Percentiles rank a stretch among this genome's conserved stretches.
These are phyloP conservation scores for Yamadazyma takamatsuzukensis DNA, from an alignment of 805 yeast genomes.

Conservation along the genomic window DNA sequence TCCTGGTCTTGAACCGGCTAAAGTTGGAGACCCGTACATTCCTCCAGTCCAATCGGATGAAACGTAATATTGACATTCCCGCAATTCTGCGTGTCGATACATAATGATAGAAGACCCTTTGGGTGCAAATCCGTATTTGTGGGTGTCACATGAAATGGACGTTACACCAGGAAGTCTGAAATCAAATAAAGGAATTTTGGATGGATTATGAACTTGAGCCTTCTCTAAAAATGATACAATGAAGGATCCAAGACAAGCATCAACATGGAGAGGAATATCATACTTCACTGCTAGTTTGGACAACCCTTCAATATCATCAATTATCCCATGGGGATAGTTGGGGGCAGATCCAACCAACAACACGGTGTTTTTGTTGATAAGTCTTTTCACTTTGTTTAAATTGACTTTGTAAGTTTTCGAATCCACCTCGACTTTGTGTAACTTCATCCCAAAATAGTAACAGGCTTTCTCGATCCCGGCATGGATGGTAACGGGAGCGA, in stretches of 20 bases:
- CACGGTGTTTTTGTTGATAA: conserved; percentile 77
- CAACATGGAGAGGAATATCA: conserved; percentile 88
- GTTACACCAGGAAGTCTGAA: conserved; percentile 89
- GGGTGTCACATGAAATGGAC: conserved; percentile 98
- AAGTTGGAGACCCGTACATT: conserved; percentile 90
- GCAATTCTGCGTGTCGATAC: conserved; percentile 68
- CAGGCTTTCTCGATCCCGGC: conserved; percentile 96
- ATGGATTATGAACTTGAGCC: conserved; percentile 48
- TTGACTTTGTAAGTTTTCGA: conserved; percentile 67
- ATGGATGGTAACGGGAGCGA: conserved; percentile 87
- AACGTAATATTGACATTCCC: conserved; percentile 82
- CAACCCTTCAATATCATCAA: conserved; percentile 79
- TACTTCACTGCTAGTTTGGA: conserved; percentile 61
- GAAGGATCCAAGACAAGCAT: conserved; percentile 93
- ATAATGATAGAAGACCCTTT: conserved; percentile 91
- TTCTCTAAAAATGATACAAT: conserved; percentile 74
- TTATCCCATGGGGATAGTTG: conserved; percentile 93
- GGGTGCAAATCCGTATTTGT: conserved; percentile 97
- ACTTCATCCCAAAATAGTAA: conserved; percentile 79
- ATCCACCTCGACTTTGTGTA: conserved; percentile 77
- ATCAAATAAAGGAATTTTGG: conserved; percentile 63
- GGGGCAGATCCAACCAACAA: conserved; percentile 92
- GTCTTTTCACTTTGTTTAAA: conserved; percentile 52
- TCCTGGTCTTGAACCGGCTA: conserved; percentile 97
- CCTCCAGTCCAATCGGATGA: conserved; percentile 92